phyloP scores from a whole-genome alignment of 2,329 filamentous ascomycete species.

The Neopestalotiopsis rosae region DNA sequence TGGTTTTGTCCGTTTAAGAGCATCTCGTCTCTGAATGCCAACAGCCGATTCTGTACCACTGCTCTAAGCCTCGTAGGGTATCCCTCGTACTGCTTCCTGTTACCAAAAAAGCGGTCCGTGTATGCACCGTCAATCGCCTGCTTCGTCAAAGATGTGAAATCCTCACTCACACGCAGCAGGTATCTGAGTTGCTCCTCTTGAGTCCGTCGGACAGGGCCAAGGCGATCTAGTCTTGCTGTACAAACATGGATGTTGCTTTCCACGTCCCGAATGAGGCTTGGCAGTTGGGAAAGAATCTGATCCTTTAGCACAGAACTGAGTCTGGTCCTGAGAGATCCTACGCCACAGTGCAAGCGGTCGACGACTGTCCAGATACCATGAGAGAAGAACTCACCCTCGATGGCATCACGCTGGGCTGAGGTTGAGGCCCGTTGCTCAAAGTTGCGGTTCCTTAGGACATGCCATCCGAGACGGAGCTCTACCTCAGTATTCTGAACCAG shows the following conservation, averaged over 20 bases:
- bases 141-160: conserved; percentile 30
- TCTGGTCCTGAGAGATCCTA: conserved; percentile 27
- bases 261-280: conserved; percentile 36
- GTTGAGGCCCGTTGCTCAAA: conserved; percentile 22
- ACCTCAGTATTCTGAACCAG: conserved; percentile 51
- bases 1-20: conserved; percentile 26
- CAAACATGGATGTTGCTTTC: conserved; percentile 31
- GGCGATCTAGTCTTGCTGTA: conserved; percentile 25
- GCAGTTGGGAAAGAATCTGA: conserved; percentile 38
- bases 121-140: conserved; percentile 36
- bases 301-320: conserved; percentile 30
- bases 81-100: conserved; percentile 20
- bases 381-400: conserved; percentile 24
- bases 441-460: conserved; percentile 49
- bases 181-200: conserved; percentile 34
- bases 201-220: conserved; percentile 30
- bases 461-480: conserved; percentile 54
- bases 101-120: conserved; percentile 33
- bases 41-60: conserved; percentile 29
- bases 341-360: conserved; percentile 23
- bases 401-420: conserved; percentile 17
- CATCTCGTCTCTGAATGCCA: conserved; percentile 30
- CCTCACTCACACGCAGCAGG: conserved; percentile 32
- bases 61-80: conserved; percentile 30
- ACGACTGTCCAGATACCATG: conserved; percentile 20